These are phyloP conservation scores for Beauveria caledonica DNA, from an alignment of 2,329 filamentous ascomycete species.

Conservation along the genomic window DNA sequence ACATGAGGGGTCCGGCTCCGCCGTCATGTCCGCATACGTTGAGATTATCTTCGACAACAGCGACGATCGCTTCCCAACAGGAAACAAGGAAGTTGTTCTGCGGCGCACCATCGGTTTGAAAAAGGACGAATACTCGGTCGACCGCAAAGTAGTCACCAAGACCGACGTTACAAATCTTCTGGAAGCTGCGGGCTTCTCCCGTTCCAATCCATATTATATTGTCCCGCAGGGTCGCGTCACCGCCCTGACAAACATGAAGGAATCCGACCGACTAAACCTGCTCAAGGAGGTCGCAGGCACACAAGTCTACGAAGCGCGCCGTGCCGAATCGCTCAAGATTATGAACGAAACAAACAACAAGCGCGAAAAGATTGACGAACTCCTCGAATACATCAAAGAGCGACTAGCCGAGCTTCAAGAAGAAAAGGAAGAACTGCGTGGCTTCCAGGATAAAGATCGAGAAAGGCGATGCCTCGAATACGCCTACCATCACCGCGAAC, in stretches of 20 bases:
- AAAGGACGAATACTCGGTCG: slow-evolving; percentile 97
- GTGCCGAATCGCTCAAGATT: slow-evolving; percentile 88
- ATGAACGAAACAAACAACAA: slow-evolving; percentile 97
- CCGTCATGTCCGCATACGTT: slow-evolving; percentile 98
- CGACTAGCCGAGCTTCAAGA: slow-evolving; percentile 84
- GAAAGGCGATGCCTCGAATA: slow-evolving; percentile 91
- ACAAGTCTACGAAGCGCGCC: slow-evolving; percentile 88
- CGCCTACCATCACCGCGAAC: slow-evolving; percentile 85
- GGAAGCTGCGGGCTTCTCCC: slow-evolving; percentile 91
- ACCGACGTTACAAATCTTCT: slow-evolving; percentile 90
- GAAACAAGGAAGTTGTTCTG: slow-evolving; percentile 81
- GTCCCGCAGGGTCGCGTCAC: slow-evolving; percentile 96
- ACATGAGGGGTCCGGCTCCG: slow-evolving; percentile 96
- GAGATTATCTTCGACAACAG: slow-evolving; percentile 98
- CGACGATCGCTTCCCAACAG: slow-evolving; percentile 90
- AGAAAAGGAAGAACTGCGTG: slow-evolving; percentile 91
- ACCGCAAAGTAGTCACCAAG: slow-evolving; percentile 93
- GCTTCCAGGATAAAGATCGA: slow-evolving; percentile 89
- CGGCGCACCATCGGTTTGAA: slow-evolving; percentile 93
- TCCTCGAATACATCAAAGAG: slow-evolving; percentile 86
- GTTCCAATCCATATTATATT: slow-evolving; percentile 98
- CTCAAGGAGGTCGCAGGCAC: slow-evolving; percentile 98
- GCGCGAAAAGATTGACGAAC: slow-evolving; percentile 85
- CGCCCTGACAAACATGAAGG: slow-evolving; percentile 96
- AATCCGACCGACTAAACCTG: slow-evolving; percentile 78